These are phyloP conservation scores for Saksenaea oblongispora DNA, from an alignment of 371 early-diverging fungal genomes.

Conservation along the genomic window DNA sequence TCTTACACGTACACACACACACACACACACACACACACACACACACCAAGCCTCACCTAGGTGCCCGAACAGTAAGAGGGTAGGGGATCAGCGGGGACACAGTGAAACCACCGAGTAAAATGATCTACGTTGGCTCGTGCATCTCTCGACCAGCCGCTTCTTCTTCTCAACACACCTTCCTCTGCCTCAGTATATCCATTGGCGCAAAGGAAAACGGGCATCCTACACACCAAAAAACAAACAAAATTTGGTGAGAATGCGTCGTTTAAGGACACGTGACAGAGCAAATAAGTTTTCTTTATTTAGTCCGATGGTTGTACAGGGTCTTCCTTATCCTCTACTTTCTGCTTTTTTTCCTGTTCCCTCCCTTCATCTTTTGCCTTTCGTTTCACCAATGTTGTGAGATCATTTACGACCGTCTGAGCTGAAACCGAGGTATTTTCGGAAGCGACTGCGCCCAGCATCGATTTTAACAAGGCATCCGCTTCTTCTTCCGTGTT, in stretches of 20 bases:
- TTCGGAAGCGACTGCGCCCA: slow-evolving; percentile 13
- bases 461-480: slow-evolving; percentile 30
- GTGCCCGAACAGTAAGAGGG: too few species aligned
- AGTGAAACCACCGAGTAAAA: too few species aligned
- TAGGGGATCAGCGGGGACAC: too few species aligned
- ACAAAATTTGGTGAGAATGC: neutral
- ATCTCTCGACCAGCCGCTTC: too few species aligned
- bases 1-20: too few species aligned
- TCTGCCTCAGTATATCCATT: too few species aligned
- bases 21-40: too few species aligned
- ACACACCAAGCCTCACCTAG: too few species aligned
- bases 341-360: neutral
- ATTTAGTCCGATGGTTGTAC: neutral
- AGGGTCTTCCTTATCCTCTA: neutral
- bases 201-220: too few species aligned
- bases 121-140: too few species aligned
- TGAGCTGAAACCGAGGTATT: neutral
- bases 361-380: neutral
- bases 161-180: too few species aligned
- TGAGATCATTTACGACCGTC: slow-evolving; percentile 43
- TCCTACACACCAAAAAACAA: too few species aligned
- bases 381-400: slow-evolving; percentile 46
- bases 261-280: neutral
- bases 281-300: neutral
- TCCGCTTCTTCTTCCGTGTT: slow-evolving; percentile 43